A percentile compares a stretch with the other conserved stretches of the same genome.
phyloP scores from a whole-genome alignment of 202 grass and related monocot species.

The Panicum virgatum region DNA sequence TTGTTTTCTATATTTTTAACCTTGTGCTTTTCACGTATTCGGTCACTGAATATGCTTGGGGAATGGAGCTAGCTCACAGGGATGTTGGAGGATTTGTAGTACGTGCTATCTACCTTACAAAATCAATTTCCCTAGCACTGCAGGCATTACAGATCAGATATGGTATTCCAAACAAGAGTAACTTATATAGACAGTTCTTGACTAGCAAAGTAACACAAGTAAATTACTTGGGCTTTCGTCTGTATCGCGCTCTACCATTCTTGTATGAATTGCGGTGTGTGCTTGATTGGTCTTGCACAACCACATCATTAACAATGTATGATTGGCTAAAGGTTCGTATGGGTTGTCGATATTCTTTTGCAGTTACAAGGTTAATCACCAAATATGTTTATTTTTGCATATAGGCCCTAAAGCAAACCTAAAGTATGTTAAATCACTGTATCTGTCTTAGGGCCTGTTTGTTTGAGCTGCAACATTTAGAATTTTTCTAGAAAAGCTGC shows the following conservation, averaged over 20 bases:
- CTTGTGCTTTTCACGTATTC: conserved; percentile 95
- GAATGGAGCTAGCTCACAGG: conserved; percentile 77
- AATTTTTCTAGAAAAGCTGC: too few species aligned
- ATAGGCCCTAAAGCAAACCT: background rate
- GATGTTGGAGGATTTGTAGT: conserved; percentile 77
- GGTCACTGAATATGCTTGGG: conserved; percentile 95
- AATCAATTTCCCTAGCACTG: conserved; percentile 83
- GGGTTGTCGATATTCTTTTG: background rate
- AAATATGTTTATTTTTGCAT: conserved; percentile 9
- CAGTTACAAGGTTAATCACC: background rate
- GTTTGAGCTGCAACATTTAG: too few species aligned
- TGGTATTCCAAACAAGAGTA: conserved; percentile 94
- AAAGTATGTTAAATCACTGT: background rate
- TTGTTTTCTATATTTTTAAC: conserved; percentile 98
- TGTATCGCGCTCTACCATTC: conserved; percentile 92
- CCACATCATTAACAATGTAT: conserved; percentile 97
- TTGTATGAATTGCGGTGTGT: conserved; percentile 97
- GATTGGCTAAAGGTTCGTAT: conserved; percentile 93
- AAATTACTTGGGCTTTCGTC: conserved; percentile 84
- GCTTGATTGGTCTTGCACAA: conserved; percentile 98
- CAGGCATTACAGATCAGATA: conserved; percentile 94
- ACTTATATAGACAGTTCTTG: conserved; percentile 92
- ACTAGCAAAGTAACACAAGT: conserved; percentile 98
- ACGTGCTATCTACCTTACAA: conserved; percentile 93
- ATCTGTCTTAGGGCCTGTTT: too few species aligned